Evolutionary conservation across 2,329 filamentous ascomycete genomes (phyloP), one percentile per base, ranked within the genome.

Genomic region (Cordyceps cateniannulata): DNA sequence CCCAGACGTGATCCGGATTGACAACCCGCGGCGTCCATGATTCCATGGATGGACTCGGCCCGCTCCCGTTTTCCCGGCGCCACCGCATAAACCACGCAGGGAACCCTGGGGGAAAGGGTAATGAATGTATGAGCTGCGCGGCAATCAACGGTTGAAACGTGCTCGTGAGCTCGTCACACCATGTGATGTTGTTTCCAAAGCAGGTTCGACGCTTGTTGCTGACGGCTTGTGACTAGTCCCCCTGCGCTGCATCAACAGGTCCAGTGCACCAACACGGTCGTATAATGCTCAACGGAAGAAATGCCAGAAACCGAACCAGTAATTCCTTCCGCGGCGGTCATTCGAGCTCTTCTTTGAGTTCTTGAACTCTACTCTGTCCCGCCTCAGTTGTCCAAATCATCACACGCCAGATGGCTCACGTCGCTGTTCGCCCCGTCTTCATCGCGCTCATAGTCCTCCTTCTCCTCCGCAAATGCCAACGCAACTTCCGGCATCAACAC

Each of bases 31-130:
- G 6, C 16, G 16, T 3, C 12, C 32, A 44, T 58, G 45, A 50
- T 58, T 45, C 24, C 22, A 58, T 50, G 29, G 18, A 35, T 3
- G 16, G n/a, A n/a, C n/a, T n/a, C 55, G 55, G 55, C 45, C 55
- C 55, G 55, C 45, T 58, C 45, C 55, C 55, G 55, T 10, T 25
- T 16, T 10, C 24, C 47, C 45, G 40, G n/a, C 45, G 40, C 52
- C 38, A 50, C 55, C 45, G 55, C 55, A 49, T 32, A 58, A 58
- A 58, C 55, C 45, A 42, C 55, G 55, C 55, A 58, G 32, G 12
- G 22, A 25, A 35, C 10, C 32, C 10, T 35, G 32, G 32, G 32
- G 32, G 32, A 1, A 7, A 32, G 29, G 29, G 24, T 32, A n/a
- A n/a, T n/a, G n/a, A n/a, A n/a, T n/a, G n/a, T n/a, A 5, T 12